phyloP scores from a whole-genome alignment of 2,329 filamentous ascomycete genomes.

The Penicillium sp. region DNA sequence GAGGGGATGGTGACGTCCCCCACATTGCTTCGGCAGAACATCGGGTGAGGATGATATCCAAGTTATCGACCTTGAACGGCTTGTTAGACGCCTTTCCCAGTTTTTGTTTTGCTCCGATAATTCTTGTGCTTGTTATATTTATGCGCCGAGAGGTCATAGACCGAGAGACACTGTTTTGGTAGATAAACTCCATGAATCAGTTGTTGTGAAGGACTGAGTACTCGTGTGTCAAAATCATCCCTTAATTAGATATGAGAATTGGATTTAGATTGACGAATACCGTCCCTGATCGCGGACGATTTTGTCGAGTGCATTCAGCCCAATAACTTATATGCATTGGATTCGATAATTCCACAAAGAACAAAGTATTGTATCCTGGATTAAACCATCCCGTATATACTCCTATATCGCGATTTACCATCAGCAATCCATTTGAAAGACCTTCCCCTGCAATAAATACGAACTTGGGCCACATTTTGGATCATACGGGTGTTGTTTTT shows the following conservation, averaged over 20 bases:
- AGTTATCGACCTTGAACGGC: not conserved
- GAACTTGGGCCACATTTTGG: not conserved
- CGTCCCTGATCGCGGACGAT: not conserved
- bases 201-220: not conserved
- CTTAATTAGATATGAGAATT: not conserved
- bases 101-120: not conserved
- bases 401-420: not conserved
- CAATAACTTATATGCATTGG: not conserved
- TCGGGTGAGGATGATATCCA: not conserved
- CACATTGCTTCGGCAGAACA: not conserved
- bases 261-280: not conserved
- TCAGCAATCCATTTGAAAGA: too few species aligned
- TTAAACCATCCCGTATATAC: not conserved
- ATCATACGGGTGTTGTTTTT: not conserved
- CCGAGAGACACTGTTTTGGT: not conserved
- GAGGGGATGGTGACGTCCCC: constrained; percentile 3
- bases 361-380: not conserved
- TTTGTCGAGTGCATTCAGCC: too few species aligned
- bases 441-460: not conserved
- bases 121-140: too few species aligned
- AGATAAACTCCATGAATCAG: not conserved
- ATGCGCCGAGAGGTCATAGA: not conserved
- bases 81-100: not conserved
- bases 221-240: too few species aligned
- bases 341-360: not conserved